Base-by-base conservation (phyloP, 352 stramenopile species). In the Phytophthora uliginosa region DNA sequence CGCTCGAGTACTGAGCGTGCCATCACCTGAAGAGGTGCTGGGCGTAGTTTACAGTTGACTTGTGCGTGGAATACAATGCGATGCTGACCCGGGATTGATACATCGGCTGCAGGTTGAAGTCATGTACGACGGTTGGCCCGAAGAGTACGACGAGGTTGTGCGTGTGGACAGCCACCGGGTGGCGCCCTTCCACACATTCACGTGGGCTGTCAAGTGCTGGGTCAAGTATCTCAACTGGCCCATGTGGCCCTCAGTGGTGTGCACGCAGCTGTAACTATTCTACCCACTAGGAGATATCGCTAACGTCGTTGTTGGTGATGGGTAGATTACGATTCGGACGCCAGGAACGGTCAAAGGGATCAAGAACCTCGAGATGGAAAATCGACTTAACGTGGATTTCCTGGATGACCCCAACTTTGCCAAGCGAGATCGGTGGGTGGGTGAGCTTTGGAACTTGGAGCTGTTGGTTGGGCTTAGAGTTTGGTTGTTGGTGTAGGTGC, bases 181-280 rank as follows among this genome's bases (percentile, higher is more conserved):
- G 15, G 86, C 86, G 18, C 86, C 86, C 20, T 93, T 81, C 66
- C 83, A 94, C 63, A 91, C 85, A 31, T 94, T 85, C 74, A 94
- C 86, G 59, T 93, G 84, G 85, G 72, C 81, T 8, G 85, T 92
- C 55, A 92, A 92, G 71, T 92, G 85, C 63, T 94, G 86, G 86
- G 84, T 86, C 38, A 91, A 91, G 59, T 94, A 92, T 52, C 77
- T 83, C 36, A 94, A 94, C 64, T 94, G 84, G 84, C 86, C 85
- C 4, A 79, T 81, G 71, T 94, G 86, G 86, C 85, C 86, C 2
- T 86, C 84, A 9, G 58, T 94, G 33, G 86, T 94, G 45, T 20
- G 65, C 38, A n/a, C 6, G n/a, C 12, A 42, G 36, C n/a, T 31
- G 15, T 15, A n/a, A 24, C n/a, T 50, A 50, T 22, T 50, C 15